Conservation (phyloP, 495 filamentous ascomycete species). For the Aspergillus biplanus region DNA sequence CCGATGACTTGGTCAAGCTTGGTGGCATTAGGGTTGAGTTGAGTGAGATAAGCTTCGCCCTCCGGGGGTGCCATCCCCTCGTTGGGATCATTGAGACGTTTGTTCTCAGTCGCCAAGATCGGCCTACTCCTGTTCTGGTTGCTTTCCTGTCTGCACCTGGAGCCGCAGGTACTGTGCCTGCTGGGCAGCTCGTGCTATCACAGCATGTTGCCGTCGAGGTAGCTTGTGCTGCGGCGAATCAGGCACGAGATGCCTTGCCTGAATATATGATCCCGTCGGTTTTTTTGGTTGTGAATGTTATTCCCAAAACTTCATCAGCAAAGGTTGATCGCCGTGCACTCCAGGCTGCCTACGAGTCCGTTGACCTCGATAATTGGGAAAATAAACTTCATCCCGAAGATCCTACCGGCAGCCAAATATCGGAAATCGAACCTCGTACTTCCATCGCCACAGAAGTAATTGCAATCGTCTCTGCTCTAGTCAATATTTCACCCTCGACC, state of each 20-base stretch:
- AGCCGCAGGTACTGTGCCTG: constrained; percentile 8
- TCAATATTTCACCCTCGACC: constrained; percentile 27
- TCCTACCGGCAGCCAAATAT: background rate
- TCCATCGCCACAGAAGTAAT: constrained; percentile 23
- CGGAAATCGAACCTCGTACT: constrained; percentile 8
- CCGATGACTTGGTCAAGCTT: constrained; percentile 43
- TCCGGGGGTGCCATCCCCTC: constrained; percentile 34
- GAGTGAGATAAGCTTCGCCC: constrained; percentile 41
- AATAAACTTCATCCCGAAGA: constrained; percentile 24
- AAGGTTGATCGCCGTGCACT: constrained; percentile 39
- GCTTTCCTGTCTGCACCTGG: constrained; percentile 36
- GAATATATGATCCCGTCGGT: constrained; percentile 41
- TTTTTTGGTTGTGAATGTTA: constrained; percentile 32
- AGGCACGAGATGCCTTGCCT: constrained; percentile 31
- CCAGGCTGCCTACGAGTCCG: constrained; percentile 29
- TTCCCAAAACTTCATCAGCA: constrained; percentile 39
- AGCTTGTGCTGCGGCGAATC: constrained; percentile 26
- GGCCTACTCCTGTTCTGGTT: constrained; percentile 38
- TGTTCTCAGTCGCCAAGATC: constrained; percentile 32
- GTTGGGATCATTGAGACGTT: constrained; percentile 36
- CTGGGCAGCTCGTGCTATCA: constrained; percentile 17
- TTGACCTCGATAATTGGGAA: constrained; percentile 40
- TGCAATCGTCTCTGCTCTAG: constrained; percentile 28
- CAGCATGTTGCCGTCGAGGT: constrained; percentile 26
- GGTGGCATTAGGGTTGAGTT: constrained; percentile 44